phyloP scores from a whole-genome alignment of 352 stramenopile genomes.

The Globisporangium okanoganense region DNA sequence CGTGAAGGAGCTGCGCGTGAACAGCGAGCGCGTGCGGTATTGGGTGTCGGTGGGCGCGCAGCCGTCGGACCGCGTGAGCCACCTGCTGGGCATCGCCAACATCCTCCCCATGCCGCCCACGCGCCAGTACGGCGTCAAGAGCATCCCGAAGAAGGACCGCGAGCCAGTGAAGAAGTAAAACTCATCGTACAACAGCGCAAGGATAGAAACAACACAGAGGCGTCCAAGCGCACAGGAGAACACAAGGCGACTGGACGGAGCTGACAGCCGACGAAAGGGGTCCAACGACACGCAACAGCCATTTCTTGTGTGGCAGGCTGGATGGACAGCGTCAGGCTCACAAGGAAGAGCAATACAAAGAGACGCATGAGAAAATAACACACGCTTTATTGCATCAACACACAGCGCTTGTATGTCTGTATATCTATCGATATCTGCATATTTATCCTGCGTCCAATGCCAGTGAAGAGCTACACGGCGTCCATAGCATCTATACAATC shows the following conservation, averaged over 20 bases:
- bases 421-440: neutral
- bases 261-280: neutral
- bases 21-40: conserved; percentile 84
- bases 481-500: conserved; percentile 2
- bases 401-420: neutral
- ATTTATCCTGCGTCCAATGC: neutral
- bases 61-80: conserved; percentile 77
- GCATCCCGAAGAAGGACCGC: conserved; percentile 79
- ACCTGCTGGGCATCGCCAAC: conserved; percentile 79
- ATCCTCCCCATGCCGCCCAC: conserved; percentile 81
- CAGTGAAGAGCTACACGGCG: neutral
- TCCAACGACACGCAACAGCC: neutral
- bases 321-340: neutral
- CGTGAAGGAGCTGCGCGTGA: conserved; percentile 86
- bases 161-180: conserved; percentile 42
- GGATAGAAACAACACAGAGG: neutral
- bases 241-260: neutral
- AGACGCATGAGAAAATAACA: neutral
- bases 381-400: neutral
- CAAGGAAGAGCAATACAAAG: neutral
- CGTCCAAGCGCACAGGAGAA: neutral
- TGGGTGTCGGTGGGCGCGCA: conserved; percentile 87
- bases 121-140: conserved; percentile 84
- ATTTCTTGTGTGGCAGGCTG: neutral
- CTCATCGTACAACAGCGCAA: neutral